Conservation (phyloP, 192 early-diverging fungal genomes). For the Pilaira anomala region DNA sequence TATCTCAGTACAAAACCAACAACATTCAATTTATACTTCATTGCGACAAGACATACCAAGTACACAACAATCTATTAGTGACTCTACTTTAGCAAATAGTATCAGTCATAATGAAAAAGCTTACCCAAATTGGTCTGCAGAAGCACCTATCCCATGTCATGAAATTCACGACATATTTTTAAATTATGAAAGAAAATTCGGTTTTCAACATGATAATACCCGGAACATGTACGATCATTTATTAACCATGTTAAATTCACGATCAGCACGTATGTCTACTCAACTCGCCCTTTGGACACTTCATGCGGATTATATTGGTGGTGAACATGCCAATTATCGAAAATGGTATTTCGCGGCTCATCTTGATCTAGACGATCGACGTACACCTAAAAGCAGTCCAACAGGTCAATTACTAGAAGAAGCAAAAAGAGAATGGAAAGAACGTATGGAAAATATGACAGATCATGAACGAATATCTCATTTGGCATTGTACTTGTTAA, state of each 20-base stretch:
- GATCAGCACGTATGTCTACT: slow-evolving; percentile 63
- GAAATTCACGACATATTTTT: slow-evolving; percentile 57
- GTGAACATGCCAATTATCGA: slow-evolving; percentile 65
- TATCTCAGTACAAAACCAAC: not conserved
- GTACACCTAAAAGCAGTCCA: slow-evolving; percentile 2
- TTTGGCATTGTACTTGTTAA: slow-evolving; percentile 56
- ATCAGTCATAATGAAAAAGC: not conserved
- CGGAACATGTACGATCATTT: slow-evolving; percentile 64
- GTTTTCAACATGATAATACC: slow-evolving; percentile 63
- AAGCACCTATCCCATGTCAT: slow-evolving; percentile 1
- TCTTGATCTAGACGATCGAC: slow-evolving; percentile 47
- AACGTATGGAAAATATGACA: slow-evolving; percentile 56
- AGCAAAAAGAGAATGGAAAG: slow-evolving; percentile 47
- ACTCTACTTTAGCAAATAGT: not conserved
- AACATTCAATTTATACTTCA: not conserved
- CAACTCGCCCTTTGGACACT: slow-evolving; percentile 57
- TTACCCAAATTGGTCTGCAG: slow-evolving; percentile 21
- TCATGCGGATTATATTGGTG: slow-evolving; percentile 66
- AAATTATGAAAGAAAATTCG: slow-evolving; percentile 52
- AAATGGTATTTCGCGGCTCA: slow-evolving; percentile 69
- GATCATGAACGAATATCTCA: slow-evolving; percentile 57
- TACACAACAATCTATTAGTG: not conserved
- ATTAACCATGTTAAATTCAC: slow-evolving; percentile 64
- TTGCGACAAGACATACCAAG: not conserved
- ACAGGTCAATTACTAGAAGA: slow-evolving; percentile 30